phyloP scores from a whole-genome alignment of 169 alveolate genomes.

The Plasmodium relictum region DNA sequence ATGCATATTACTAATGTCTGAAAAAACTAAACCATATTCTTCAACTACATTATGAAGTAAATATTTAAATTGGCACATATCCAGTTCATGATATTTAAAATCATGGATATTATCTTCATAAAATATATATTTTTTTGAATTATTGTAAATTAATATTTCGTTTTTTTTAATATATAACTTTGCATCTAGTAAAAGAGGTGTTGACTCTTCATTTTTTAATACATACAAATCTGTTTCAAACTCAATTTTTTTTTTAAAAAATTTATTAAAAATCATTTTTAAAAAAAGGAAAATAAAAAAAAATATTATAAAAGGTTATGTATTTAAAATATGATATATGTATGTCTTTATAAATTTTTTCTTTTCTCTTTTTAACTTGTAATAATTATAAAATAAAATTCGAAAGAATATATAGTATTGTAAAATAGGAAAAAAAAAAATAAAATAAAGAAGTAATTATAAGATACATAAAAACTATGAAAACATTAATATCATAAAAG shows the following conservation, averaged over 20 bases:
- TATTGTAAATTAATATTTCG: conserved; percentile 13
- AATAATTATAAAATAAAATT: too few species aligned
- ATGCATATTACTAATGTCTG: conserved; percentile 18
- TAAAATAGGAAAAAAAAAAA: too few species aligned
- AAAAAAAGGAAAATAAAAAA: background rate
- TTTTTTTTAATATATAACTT: conserved; percentile 25
- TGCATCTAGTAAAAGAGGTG: conserved; percentile 21
- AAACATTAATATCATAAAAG: too few species aligned
- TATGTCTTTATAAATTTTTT: too few species aligned
- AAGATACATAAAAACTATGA: too few species aligned
- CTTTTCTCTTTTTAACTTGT: too few species aligned
- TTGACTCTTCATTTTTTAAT: conserved; percentile 20
- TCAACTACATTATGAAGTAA: conserved; percentile 34
- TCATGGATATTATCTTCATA: conserved; percentile 38
- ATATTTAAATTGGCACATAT: conserved; percentile 59
- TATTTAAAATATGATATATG: too few species aligned
- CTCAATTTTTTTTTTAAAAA: conserved; percentile 25
- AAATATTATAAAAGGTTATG: too few species aligned
- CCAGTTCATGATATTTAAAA: conserved; percentile 49
- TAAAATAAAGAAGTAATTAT: too few species aligned
- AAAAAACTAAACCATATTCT: conserved; percentile 46
- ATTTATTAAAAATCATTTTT: conserved; percentile 30
- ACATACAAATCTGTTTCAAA: conserved; percentile 30
- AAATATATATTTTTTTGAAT: conserved; percentile 8
- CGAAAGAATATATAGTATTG: too few species aligned